These are phyloP conservation scores for Boletus tomentosulus DNA, from an alignment of 768 basidiomycete species.

Conservation along the genomic window DNA sequence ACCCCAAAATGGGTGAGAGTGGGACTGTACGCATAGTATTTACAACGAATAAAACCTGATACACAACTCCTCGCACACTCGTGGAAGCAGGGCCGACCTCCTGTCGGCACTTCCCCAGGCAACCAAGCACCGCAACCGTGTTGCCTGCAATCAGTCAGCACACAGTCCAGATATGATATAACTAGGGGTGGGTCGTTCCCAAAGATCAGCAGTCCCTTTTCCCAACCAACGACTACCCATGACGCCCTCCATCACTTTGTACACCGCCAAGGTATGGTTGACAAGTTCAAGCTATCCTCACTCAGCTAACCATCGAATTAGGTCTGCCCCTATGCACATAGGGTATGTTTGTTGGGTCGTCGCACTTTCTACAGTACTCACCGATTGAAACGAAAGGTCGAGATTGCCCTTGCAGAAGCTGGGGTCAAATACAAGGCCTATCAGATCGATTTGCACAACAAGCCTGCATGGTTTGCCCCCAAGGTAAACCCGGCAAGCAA, in stretches of 20 bases:
- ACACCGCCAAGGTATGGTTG: constrained; percentile 42
- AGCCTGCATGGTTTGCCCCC: constrained; percentile 65
- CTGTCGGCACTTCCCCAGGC: too few species aligned
- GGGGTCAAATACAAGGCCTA: constrained; percentile 45
- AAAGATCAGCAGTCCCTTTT: neutral
- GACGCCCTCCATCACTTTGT: constrained; percentile 36
- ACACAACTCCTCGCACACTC: too few species aligned
- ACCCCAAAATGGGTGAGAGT: too few species aligned
- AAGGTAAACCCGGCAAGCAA: constrained; percentile 66
- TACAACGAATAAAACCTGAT: too few species aligned
- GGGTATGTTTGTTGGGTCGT: constrained; percentile 34
- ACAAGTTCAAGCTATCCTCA: neutral
- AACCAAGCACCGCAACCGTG: neutral
- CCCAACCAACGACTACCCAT: neutral
- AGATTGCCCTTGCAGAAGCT: constrained; percentile 60
- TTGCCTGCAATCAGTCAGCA: neutral
- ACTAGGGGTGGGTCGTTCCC: too few species aligned
- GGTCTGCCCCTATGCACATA: constrained; percentile 59
- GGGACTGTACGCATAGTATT: too few species aligned
- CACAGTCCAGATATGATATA: neutral
- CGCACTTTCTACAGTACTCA: neutral
- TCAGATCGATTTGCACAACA: constrained; percentile 58
- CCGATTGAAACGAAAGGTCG: constrained; percentile 34
- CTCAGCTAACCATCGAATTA: constrained; percentile 17
- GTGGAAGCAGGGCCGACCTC: too few species aligned